These are phyloP conservation scores for Dothistroma pini DNA, from an alignment of 2,329 filamentous ascomycete genomes.

Conservation along the genomic window DNA sequence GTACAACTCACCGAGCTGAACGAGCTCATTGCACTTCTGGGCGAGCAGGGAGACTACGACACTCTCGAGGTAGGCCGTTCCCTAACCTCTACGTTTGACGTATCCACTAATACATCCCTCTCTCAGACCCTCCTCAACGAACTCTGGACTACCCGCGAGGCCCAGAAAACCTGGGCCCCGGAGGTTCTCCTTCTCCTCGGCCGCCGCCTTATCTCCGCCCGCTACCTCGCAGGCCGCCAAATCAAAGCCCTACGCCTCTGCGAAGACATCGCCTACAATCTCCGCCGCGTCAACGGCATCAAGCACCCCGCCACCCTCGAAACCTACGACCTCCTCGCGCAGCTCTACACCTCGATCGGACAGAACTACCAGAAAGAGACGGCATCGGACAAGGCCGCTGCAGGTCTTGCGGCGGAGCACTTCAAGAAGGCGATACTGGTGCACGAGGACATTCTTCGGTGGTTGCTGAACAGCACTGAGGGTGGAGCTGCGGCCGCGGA, in stretches of 20 bases:
- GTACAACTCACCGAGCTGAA: constrained; percentile 46
- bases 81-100: background rate
- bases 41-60: constrained; percentile 46
- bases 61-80: constrained; percentile 41
- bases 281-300: constrained; percentile 51
- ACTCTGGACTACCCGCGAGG: constrained; percentile 47
- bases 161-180: constrained; percentile 45
- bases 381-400: constrained; percentile 34
- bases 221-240: constrained; percentile 48
- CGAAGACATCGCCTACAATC: constrained; percentile 55
- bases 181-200: constrained; percentile 50
- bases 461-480: constrained; percentile 26
- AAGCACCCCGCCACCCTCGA: constrained; percentile 48
- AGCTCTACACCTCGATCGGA: constrained; percentile 46
- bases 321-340: constrained; percentile 49
- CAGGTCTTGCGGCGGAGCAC: constrained; percentile 35
- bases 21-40: constrained; percentile 46
- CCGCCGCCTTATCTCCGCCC: constrained; percentile 51
- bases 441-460: constrained; percentile 32
- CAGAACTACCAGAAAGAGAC: constrained; percentile 39
- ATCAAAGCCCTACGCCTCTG: constrained; percentile 46
- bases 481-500: constrained; percentile 31
- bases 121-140: constrained; percentile 37
- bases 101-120: background rate
- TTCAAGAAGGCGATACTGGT: constrained; percentile 40